These are phyloP conservation scores for Rhynchospora tenuis DNA, from an alignment of 176 grass and related monocot genomes.

Conservation along the genomic window DNA sequence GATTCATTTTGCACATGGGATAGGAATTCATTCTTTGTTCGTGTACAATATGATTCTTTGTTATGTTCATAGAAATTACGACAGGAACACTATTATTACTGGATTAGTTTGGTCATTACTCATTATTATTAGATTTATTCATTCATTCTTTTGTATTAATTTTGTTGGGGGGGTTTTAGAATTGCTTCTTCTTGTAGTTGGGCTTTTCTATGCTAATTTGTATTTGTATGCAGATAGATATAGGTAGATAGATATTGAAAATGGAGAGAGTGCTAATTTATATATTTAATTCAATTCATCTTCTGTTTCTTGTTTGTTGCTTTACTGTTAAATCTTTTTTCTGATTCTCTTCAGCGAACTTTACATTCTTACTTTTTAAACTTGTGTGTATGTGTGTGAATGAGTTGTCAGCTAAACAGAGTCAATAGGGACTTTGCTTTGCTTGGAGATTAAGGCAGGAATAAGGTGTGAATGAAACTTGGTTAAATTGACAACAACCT, in stretches of 20 bases:
- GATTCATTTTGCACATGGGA: constrained; percentile 30
- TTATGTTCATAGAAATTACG: constrained; percentile 37
- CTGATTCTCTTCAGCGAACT: not conserved
- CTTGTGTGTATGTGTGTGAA: not conserved
- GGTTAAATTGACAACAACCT: not conserved
- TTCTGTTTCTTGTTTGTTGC: not conserved
- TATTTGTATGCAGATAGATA: not conserved
- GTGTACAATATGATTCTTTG: constrained; percentile 3
- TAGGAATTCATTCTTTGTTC: constrained; percentile 40
- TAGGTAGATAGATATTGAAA: not conserved
- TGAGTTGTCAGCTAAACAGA: too few relatives aligned
- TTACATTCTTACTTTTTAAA: not conserved
- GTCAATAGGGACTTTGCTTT: not conserved
- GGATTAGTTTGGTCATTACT: constrained; percentile 9
- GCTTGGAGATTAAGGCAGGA: constrained; percentile 13
- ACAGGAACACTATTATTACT: constrained; percentile 23
- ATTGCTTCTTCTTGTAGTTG: not conserved
- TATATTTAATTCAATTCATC: not conserved
- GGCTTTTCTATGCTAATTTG: not conserved
- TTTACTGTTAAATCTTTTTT: not conserved
- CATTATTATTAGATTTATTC: constrained; percentile 36
- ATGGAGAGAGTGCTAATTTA: not conserved
- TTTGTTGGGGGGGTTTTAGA: too few relatives aligned
- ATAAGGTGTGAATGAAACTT: not conserved
- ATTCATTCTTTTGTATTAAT: constrained; percentile 38